These are phyloP conservation scores for Aspergillus niger DNA, from an alignment of 2,329 filamentous ascomycete genomes.

Conservation along the genomic window DNA sequence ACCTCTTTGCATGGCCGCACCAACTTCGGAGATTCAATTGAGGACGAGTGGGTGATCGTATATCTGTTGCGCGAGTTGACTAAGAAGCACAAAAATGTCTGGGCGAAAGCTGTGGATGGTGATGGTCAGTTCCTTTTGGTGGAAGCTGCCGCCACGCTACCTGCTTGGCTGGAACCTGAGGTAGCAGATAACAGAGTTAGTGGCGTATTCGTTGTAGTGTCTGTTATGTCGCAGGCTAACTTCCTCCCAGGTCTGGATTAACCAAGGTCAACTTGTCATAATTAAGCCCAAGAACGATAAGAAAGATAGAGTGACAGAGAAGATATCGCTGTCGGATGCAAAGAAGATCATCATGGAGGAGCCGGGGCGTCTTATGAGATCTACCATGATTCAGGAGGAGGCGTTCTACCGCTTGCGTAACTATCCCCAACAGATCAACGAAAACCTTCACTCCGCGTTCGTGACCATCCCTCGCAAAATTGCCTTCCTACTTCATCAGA, in stretches of 20 bases:
- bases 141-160: slow-evolving; percentile 85
- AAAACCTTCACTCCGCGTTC: slow-evolving; percentile 74
- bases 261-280: slow-evolving; percentile 72
- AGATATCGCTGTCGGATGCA: slow-evolving; percentile 67
- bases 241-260: slow-evolving; percentile 72
- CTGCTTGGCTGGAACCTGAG: slow-evolving; percentile 88
- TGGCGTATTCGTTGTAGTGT: neutral
- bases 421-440: slow-evolving; percentile 74
- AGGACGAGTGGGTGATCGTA: slow-evolving; percentile 97
- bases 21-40: slow-evolving; percentile 90
- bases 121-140: slow-evolving; percentile 96
- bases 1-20: slow-evolving; percentile 73
- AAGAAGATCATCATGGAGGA: slow-evolving; percentile 60
- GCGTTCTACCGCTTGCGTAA: slow-evolving; percentile 86
- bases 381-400: slow-evolving; percentile 76
- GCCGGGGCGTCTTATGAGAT: slow-evolving; percentile 66
- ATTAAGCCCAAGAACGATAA: slow-evolving; percentile 60
- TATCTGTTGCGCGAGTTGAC: slow-evolving; percentile 83
- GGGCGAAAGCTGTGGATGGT: slow-evolving; percentile 80
- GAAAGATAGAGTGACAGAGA: slow-evolving; percentile 39
- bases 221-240: neutral
- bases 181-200: slow-evolving; percentile 75
- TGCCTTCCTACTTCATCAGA: slow-evolving; percentile 74
- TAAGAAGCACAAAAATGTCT: slow-evolving; percentile 69
- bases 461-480: slow-evolving; percentile 78